Evolutionary conservation across 768 basidiomycete genomes (phyloP).

Genomic region (Chalciporus pseudorubinellus): DNA sequence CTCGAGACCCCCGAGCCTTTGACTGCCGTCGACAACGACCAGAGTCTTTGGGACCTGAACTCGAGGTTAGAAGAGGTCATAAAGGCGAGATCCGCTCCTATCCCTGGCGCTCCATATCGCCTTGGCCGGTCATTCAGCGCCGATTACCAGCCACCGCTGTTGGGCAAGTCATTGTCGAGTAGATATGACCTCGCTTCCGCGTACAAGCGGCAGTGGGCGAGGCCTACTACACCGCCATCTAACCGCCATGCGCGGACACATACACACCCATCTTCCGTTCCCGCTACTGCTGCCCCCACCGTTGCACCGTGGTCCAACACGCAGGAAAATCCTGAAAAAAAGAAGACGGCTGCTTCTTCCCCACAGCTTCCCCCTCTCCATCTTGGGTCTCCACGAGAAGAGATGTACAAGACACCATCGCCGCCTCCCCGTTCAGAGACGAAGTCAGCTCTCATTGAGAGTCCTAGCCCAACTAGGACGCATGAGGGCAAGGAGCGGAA

Average conservation of each 20-base stretch:
- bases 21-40: conserved; percentile 37
- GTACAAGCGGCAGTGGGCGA: conserved; percentile 38
- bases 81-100: conserved; percentile 27
- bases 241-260: conserved; percentile 39
- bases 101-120: conserved; percentile 11
- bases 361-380: conserved; percentile 10
- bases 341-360: conserved; percentile 1
- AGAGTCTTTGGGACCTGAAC: conserved; percentile 58
- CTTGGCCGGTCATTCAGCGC: conserved; percentile 29
- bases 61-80: conserved; percentile 67
- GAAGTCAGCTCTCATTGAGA: conserved; percentile 3
- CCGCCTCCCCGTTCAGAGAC: conserved; percentile 9
- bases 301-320: conserved; percentile 41
- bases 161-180: conserved; percentile 43
- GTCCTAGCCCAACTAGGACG: conserved; percentile 9
- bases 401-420: conserved; percentile 6
- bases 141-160: conserved; percentile 19
- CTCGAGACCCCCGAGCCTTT: conserved; percentile 22
- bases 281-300: conserved; percentile 33
- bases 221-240: conserved; percentile 1
- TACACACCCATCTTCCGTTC: conserved; percentile 47
- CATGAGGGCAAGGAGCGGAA: conserved; percentile 36
- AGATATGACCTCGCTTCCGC: conserved; percentile 60
- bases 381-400: conserved; percentile 24
- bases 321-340: neutral